Conservation (phyloP, 306 rosid species). For the Erythrophleum fordii region DNA sequence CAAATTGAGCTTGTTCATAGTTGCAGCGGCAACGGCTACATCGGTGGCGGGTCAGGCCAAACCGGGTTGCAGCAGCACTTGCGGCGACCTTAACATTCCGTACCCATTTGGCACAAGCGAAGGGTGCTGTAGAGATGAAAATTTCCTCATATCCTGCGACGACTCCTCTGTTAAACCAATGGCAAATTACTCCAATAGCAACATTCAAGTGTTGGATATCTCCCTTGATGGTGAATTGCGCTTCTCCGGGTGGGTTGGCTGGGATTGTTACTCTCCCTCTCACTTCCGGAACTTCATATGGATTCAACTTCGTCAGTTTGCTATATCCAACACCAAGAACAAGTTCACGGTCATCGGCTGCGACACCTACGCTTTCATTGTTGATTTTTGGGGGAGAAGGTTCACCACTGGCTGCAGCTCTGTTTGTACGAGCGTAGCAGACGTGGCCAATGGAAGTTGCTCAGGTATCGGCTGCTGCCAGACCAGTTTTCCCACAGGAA, state of each 20-base stretch:
- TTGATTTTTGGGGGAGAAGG: not conserved
- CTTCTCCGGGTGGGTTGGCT: not conserved
- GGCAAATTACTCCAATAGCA: not conserved
- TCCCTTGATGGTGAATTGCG: conserved; percentile 11
- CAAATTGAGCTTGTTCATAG: not conserved
- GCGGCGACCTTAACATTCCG: conserved; percentile 21
- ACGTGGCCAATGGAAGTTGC: not conserved
- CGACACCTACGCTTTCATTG: not conserved
- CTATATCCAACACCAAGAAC: conserved; percentile 1
- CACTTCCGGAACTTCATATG: not conserved
- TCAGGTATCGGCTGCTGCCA: conserved; percentile 24
- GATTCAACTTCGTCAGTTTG: not conserved
- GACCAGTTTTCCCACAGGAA: not conserved
- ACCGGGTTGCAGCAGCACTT: not conserved
- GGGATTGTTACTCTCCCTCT: not conserved
- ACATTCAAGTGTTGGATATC: not conserved
- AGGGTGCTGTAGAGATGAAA: not conserved
- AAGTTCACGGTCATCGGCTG: not conserved
- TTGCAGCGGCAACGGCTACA: not conserved
- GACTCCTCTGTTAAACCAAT: not conserved
- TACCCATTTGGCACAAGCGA: conserved; percentile 32
- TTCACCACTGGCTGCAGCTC: not conserved
- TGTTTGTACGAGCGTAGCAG: not conserved
- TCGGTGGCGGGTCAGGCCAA: not conserved
- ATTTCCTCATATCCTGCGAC: conserved; percentile 24